Evolutionary conservation across 768 basidiomycete genomes (phyloP).

Genomic region (Lentinula aciculospora): DNA sequence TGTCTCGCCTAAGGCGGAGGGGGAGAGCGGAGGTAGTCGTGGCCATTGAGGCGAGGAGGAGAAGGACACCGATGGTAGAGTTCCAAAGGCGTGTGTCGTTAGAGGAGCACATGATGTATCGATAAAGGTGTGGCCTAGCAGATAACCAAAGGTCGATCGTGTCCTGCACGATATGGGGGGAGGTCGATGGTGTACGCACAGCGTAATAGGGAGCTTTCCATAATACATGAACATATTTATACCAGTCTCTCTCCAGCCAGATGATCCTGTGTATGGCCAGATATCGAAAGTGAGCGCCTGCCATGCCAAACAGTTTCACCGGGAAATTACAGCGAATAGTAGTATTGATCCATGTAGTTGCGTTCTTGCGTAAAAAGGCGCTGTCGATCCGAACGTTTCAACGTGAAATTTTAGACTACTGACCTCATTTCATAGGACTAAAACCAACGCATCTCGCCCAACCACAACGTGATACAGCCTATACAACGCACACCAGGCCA

Average conservation of each 20-base stretch:
- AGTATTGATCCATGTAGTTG: not conserved
- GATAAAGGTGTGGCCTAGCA: not conserved
- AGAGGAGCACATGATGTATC: not conserved
- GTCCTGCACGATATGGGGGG: not conserved
- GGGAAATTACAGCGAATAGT: not conserved
- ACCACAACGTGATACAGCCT: too few species aligned
- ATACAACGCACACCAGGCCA: too few species aligned
- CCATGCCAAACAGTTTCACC: not conserved
- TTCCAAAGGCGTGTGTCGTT: not conserved
- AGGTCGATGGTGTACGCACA: not conserved
- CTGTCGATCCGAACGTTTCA: not conserved
- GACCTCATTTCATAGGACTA: not conserved
- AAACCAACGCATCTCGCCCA: not conserved
- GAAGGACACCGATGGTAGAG: not conserved
- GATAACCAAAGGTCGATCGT: not conserved
- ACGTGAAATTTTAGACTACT: not conserved
- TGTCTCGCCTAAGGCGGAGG: not conserved
- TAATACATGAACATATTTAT: not conserved
- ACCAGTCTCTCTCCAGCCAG: not conserved
- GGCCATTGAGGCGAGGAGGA: not conserved
- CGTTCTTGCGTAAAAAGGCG: not conserved
- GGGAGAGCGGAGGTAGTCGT: not conserved
- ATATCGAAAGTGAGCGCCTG: too few species aligned
- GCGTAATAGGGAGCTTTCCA: not conserved
- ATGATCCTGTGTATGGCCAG: not conserved